A percentile compares a stretch with the other conserved stretches of the same genome.
These are phyloP conservation scores for Marchantia paleacea DNA, from an alignment of 225 moss, liverwort and hornwort species.

Conservation along the genomic window DNA sequence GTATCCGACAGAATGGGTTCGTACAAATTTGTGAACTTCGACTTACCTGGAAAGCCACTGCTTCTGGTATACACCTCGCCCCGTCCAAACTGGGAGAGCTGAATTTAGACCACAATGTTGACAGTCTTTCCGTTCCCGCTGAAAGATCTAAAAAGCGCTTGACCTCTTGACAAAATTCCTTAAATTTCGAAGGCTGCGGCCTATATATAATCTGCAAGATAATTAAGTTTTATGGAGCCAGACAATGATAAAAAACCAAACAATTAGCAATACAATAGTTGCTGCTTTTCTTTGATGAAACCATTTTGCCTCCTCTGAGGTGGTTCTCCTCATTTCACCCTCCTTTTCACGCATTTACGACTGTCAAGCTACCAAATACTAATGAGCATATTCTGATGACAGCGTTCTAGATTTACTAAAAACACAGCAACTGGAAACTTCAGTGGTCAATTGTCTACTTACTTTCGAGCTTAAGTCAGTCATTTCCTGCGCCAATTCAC, in stretches of 20 bases:
- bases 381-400: no score
- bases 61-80: slow-evolving; percentile 24
- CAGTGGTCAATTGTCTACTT: not conserved
- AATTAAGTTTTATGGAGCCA: not conserved
- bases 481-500: slow-evolving; percentile 51
- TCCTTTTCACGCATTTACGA: not conserved
- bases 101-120: slow-evolving; percentile 47
- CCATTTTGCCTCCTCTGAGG: no score
- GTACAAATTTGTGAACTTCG: not conserved
- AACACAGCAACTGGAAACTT: not conserved
- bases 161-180: slow-evolving; percentile 62
- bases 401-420: no score
- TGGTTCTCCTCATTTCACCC: no score
- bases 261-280: no score
- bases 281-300: no score
- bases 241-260: not conserved
- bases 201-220: slow-evolving; percentile 60
- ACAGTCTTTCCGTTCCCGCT: slow-evolving; percentile 54
- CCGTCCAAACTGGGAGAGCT: not conserved
- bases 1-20: not conserved
- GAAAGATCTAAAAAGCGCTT: slow-evolving; percentile 56
- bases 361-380: not conserved
- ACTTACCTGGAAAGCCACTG: slow-evolving; percentile 31
- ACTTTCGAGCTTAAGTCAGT: slow-evolving; percentile 41
- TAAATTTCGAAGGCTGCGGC: slow-evolving; percentile 68